A percentile compares a stretch with the other conserved stretches of the same genome.
Evolutionary conservation across 2,329 filamentous ascomycete species (phyloP).

Genomic region (Metarhizium humberi): DNA sequence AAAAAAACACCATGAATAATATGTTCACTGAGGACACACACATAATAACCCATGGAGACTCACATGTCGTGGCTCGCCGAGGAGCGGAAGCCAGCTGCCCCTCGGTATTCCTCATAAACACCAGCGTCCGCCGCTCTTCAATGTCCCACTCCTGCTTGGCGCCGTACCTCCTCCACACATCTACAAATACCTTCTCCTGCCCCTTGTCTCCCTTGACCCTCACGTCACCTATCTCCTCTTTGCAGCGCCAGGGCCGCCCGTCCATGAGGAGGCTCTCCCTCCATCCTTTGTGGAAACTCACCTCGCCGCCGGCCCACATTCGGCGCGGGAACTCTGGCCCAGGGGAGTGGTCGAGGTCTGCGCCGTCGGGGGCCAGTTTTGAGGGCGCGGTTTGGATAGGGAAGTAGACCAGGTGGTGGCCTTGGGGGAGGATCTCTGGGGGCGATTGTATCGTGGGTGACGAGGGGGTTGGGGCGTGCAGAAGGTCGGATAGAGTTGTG

Average conservation of each 20-base stretch:
- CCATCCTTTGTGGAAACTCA: constrained; percentile 41
- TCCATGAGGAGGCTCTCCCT: constrained; percentile 26
- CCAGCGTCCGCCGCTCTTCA: constrained; percentile 39
- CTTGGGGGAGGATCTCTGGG: constrained; percentile 43
- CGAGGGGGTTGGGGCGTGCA: constrained; percentile 18
- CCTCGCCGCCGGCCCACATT: constrained; percentile 79
- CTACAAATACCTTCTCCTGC: constrained; percentile 40
- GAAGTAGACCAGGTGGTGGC: constrained; percentile 84
- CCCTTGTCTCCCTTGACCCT: constrained; percentile 20
- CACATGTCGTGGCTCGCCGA: constrained; percentile 18
- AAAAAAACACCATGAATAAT: background rate
- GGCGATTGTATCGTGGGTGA: constrained; percentile 13
- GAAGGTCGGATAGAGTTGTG: constrained; percentile 48
- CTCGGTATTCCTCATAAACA: constrained; percentile 36
- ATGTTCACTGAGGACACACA: background rate
- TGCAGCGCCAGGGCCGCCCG: constrained; percentile 30
- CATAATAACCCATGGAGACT: background rate
- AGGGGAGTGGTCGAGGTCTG: constrained; percentile 70
- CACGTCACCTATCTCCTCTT: constrained; percentile 35
- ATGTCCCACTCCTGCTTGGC: constrained; percentile 23
- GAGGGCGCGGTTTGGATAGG: constrained; percentile 56
- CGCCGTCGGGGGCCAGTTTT: constrained; percentile 69
- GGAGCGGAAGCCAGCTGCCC: constrained; percentile 10
- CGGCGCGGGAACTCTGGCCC: constrained; percentile 62
- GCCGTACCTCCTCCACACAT: constrained; percentile 38